Evolutionary conservation across 495 filamentous ascomycete genomes (phyloP).

Genomic region (Xylaria scruposa): DNA sequence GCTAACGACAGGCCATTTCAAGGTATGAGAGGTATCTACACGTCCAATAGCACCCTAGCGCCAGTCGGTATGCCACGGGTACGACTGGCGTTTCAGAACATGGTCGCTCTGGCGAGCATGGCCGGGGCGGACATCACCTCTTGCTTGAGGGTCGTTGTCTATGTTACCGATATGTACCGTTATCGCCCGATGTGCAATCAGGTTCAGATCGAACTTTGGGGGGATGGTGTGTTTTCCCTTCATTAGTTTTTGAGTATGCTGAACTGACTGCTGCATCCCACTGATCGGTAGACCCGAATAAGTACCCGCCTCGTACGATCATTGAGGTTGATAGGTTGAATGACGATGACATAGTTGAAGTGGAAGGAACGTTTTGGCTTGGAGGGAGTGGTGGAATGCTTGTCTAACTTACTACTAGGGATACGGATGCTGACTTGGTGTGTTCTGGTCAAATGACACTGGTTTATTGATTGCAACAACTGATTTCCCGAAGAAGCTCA

Average conservation of each 20-base stretch:
- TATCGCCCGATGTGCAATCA: slow-evolving; percentile 35
- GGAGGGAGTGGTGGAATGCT: neutral
- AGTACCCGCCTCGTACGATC: slow-evolving; percentile 32
- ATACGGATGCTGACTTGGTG: no score
- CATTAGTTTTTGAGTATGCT: neutral
- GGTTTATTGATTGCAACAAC: no score
- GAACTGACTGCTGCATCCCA: neutral
- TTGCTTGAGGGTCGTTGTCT: slow-evolving; percentile 28
- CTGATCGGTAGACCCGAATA: slow-evolving; percentile 18
- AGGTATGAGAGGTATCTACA: slow-evolving; percentile 32
- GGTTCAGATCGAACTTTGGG: slow-evolving; percentile 30
- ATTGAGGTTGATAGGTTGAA: slow-evolving; percentile 33
- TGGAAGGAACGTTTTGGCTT: slow-evolving; percentile 33
- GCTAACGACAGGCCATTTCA: neutral
- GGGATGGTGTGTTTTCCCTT: neutral
- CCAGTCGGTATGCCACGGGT: slow-evolving; percentile 29
- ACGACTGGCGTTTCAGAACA: slow-evolving; percentile 31
- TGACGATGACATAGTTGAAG: slow-evolving; percentile 35
- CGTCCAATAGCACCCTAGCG: slow-evolving; percentile 29
- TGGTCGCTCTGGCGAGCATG: slow-evolving; percentile 31
- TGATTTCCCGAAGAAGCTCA: no score
- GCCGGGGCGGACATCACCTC: slow-evolving; percentile 29
- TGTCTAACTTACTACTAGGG: no score
- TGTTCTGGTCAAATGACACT: no score
- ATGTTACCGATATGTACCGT: slow-evolving; percentile 33